A percentile compares a stretch with the other conserved stretches of the same genome.
Evolutionary conservation across 345 rosid genomes (phyloP).

Genomic region (Stellera chamaejasme): DNA sequence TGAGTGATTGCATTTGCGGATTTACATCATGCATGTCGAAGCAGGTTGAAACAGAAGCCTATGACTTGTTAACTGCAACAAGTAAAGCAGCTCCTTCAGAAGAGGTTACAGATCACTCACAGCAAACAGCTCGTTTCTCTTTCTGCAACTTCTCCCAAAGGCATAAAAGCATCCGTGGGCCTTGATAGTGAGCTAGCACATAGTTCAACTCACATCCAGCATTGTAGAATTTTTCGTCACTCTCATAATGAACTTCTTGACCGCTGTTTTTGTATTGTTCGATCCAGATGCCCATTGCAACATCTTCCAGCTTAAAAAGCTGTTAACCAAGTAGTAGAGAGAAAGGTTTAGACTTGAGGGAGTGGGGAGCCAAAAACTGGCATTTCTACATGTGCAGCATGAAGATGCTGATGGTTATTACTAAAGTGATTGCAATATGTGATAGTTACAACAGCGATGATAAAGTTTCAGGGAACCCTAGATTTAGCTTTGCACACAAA

Average conservation of each 20-base stretch:
- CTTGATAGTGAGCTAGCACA: constrained; percentile 85
- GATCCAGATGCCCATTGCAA: constrained; percentile 96
- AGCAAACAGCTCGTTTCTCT: constrained; percentile 56
- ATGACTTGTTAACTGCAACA: no score
- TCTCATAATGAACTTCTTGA: constrained; percentile 46
- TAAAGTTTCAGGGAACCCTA: no score
- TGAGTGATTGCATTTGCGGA: no score
- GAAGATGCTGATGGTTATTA: not conserved
- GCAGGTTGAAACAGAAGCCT: no score
- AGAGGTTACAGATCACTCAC: constrained; percentile 32
- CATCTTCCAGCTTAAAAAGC: constrained; percentile 91
- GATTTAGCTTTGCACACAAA: not conserved
- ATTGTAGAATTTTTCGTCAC: constrained; percentile 65
- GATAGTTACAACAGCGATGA: no score
- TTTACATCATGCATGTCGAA: no score
- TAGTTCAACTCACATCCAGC: constrained; percentile 65
- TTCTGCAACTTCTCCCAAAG: constrained; percentile 88
- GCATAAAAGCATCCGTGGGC: constrained; percentile 66
- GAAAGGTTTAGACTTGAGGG: no score
- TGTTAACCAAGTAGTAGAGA: constrained; percentile 17
- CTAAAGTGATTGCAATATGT: no score
- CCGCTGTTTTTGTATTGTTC: constrained; percentile 50
- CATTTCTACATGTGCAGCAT: no score
- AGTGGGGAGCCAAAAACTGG: no score
- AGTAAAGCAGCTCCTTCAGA: constrained; percentile 1